Conservation (phyloP, 192 early-diverging fungal species). For the Coemansia sp. region DNA sequence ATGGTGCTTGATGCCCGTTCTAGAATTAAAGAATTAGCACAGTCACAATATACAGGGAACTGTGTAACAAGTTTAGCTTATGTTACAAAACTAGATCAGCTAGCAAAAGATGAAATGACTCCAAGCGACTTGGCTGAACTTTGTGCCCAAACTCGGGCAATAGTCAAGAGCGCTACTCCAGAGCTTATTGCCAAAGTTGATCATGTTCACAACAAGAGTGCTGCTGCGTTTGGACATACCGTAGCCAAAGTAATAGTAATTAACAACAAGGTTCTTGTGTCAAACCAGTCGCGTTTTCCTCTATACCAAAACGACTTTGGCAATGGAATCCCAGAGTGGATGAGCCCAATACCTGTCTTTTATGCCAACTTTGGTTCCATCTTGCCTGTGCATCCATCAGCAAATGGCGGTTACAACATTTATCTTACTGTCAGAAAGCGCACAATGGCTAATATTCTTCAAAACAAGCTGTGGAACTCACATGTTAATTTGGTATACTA, state of each 20-base stretch:
- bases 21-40: background rate
- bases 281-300: conserved; percentile 22
- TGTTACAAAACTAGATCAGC: background rate
- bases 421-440: background rate
- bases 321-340: conserved; percentile 10
- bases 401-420: background rate
- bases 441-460: conserved; percentile 1
- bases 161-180: background rate
- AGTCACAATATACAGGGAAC: conserved; percentile 3
- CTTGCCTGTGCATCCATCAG: conserved; percentile 9
- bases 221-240: conserved; percentile 2
- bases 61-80: conserved; percentile 6
- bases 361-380: conserved; percentile 22
- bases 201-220: background rate
- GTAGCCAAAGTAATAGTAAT: conserved; percentile 5
- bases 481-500: conserved; percentile 2
- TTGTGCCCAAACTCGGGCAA: conserved; percentile 3
- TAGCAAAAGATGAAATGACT: background rate
- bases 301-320: conserved; percentile 30
- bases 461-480: conserved; percentile 6
- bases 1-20: conserved; percentile 16
- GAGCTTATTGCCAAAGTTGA: conserved; percentile 8
- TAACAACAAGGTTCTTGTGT: conserved; percentile 5
- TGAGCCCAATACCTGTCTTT: conserved; percentile 14
- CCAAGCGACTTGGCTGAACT: background rate